These are phyloP conservation scores for Rhizomucor miehei DNA, from an alignment of 371 early-diverging fungal genomes.

Conservation along the genomic window DNA sequence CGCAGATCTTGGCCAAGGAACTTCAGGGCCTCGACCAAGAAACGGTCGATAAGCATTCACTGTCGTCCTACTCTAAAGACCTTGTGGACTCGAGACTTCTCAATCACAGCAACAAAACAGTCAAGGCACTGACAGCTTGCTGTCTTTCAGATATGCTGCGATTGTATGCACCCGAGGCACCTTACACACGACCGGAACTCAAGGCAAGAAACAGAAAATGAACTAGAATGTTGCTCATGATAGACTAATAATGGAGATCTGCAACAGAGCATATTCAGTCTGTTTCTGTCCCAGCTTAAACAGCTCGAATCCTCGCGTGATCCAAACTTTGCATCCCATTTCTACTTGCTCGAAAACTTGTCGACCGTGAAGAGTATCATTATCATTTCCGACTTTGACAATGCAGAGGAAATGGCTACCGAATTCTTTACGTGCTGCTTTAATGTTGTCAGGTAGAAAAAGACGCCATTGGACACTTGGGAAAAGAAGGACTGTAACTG, in stretches of 20 bases:
- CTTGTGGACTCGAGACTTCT: conserved; percentile 67
- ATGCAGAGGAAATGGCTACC: conserved; percentile 23
- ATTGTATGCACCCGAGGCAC: conserved; percentile 91
- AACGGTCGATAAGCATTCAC: conserved; percentile 39
- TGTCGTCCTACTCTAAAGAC: conserved; percentile 63
- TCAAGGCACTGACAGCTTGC: conserved; percentile 76
- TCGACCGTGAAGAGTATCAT: conserved; percentile 82
- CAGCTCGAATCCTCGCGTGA: conserved; percentile 53
- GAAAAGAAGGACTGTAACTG: not conserved
- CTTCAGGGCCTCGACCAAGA: conserved; percentile 33
- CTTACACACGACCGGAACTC: conserved; percentile 72
- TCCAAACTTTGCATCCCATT: conserved; percentile 68
- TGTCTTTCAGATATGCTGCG: conserved; percentile 91
- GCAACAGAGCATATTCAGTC: conserved; percentile 78
- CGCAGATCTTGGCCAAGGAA: conserved; percentile 28
- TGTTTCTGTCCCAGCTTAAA: conserved; percentile 75
- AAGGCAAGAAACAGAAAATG: conserved; percentile 41
- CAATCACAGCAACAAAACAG: conserved; percentile 76
- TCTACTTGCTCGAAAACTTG: conserved; percentile 85
- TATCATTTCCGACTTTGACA: conserved; percentile 51
- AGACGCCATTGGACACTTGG: not conserved
- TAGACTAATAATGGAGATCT: too few species aligned
- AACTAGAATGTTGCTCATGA: too few species aligned
- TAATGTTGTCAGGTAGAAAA: not conserved
- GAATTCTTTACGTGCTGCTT: conserved; percentile 21